Base-by-base conservation (phyloP, 202 grass and related monocot species). In the Setaria viridis region DNA sequence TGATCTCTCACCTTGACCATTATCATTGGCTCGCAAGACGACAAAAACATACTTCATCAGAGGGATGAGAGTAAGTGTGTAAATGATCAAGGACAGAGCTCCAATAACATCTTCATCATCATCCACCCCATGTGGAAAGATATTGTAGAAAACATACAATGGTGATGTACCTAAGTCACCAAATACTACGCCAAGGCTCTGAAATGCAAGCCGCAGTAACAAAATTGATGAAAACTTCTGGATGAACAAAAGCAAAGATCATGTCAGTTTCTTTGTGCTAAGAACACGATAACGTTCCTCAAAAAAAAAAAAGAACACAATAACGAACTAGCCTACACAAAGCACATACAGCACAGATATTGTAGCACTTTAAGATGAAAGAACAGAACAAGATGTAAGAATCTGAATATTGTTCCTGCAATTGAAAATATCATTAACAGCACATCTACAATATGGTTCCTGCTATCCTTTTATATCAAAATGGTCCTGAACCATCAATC, bases 1-100 rank as follows among this genome's bases (percentile, higher is more conserved):
- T 42, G 66, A 78, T 16, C 77, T 67, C 85, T 79, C 85, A 97
- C 94, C 94, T 94, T 97, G 92, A 70, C 94, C 92, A 87, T 92
- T 94, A 82, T 97, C 94, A 76, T 97, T 94, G 81, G 94, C 94
- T 64, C 86, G 85, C 58, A 97, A 54, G 58, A 94, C 92, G 34
- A 97, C 80, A 86, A 97, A 92, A 66, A 97, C 92, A 89, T 97
- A 97, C 78, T 97, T 97, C 90, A 92, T 87, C 21, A 97, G 90
- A 80, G 92, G 90, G 74, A 97, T 79, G 70, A 97, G 90, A 48
- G 88, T 97, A 63, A 97, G 86, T 46, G 94, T 92, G 80, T 94
- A 94, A 90, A 97, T 94, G 79, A 97, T 94, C 67, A 97, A 82
- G 32, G 94, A 97, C 74, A 97, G 90, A 80, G 91, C 94, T 71